Evolutionary conservation across 1,284 basidiomycete species (phyloP), one percentile per base, ranked within the genome.

Genomic region (Porogramme epimiltina): DNA sequence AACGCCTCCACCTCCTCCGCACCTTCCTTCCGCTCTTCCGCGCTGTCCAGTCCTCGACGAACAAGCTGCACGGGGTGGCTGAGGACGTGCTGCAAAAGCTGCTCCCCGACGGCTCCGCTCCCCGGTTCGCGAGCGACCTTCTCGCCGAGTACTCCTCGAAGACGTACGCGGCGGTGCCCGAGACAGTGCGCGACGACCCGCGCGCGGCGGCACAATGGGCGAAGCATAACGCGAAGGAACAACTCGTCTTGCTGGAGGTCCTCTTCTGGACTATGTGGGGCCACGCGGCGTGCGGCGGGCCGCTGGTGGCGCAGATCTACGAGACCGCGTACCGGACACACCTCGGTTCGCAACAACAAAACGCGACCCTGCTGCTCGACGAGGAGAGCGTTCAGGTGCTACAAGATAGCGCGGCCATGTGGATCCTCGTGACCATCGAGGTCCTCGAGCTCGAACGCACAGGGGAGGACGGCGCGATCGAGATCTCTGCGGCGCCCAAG

Each of bases 261-360:
- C 75, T 93, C 26, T 95, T 95, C 66, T 91, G 91, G 80, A 78
- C 85, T 2, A 85, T 92, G 81, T 93, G 89, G 82, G 84, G 81
- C n/a, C 85, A 84, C 53, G 81, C 84, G 6, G 72, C 85, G 0
- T 85, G 89, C 58, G 77, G 75, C 33, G 87, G 87, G 2, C 69
- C 76, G 2, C 67, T 88, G 50, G 82, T 91, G 24, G 73, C 80
- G 51, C 71, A 72, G 47, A 76, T 93, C 25, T 84, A 86, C 64
- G 76, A 84, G 51, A 75, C 81, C 2, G 82, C 87, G 4, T 89
- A 88, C 62, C 66, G 70, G 18, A 87, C 85, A 0, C 76, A 84
- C 37, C 77, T 93, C 19, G 92, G 91, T 0, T 77, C 80, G 11
- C 69, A 64, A 1, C 93, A 94, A 66, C 73, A 77, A 46, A 86